Percentiles rank a stretch among this genome's conserved stretches.
Conservation (phyloP, 139 green algal species). For the Chlamydomonas schloesseri region DNA sequence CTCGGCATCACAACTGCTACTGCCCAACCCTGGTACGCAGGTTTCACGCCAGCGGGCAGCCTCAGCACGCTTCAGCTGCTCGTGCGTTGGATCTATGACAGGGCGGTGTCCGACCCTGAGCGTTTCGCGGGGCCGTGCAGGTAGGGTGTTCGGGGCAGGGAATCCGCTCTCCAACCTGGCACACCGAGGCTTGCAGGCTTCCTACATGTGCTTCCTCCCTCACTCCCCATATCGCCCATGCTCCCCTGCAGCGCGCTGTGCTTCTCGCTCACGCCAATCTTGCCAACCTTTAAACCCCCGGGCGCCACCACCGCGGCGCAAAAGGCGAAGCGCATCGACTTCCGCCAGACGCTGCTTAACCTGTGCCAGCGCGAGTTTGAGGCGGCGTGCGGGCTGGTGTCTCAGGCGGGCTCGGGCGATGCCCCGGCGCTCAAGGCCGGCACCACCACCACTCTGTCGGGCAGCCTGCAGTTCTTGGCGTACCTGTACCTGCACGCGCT, state of each 20-base stretch:
- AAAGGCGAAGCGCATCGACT: conserved; percentile 35
- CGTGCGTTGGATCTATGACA: conserved; percentile 11
- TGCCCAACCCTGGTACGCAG: too few relatives aligned
- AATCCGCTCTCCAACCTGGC: too few relatives aligned
- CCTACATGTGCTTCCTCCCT: too few relatives aligned
- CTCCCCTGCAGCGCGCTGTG: conserved; percentile 10
- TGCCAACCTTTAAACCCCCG: conserved; percentile 5
- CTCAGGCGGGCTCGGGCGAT: background rate
- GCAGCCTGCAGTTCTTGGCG: conserved; percentile 16
- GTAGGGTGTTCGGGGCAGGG: too few relatives aligned
- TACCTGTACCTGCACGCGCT: conserved; percentile 21
- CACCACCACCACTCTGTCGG: background rate
- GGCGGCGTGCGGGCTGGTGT: background rate
- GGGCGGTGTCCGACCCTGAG: background rate
- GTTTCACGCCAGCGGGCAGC: conserved; percentile 21
- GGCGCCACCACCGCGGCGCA: background rate
- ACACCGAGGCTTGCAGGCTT: too few relatives aligned
- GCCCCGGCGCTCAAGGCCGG: background rate
- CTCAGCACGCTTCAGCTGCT: conserved; percentile 22
- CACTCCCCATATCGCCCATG: too few relatives aligned
- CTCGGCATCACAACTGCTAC: too few relatives aligned
- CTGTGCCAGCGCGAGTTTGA: conserved; percentile 25
- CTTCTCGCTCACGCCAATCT: conserved; percentile 17
- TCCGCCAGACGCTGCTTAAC: conserved; percentile 16
- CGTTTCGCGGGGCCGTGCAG: background rate